A percentile compares a stretch with the other conserved stretches of the same genome.
Conservation (phyloP, 306 rosid genomes). For the Dalbergia cochinchinensis region DNA sequence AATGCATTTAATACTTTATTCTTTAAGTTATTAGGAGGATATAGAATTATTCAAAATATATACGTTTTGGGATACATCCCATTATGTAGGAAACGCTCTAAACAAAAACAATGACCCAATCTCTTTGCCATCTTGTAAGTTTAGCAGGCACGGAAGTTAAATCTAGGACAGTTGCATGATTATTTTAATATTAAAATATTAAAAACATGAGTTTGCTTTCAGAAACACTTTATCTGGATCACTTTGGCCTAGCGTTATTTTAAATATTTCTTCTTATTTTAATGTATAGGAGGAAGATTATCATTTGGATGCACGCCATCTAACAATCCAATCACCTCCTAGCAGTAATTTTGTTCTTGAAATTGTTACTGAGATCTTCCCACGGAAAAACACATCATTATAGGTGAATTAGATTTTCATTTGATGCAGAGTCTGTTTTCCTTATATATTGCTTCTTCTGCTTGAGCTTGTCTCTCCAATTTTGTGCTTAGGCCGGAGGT, state of each 20-base stretch:
- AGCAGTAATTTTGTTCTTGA: too few species aligned
- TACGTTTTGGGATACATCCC: too few species aligned
- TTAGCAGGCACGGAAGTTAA: slow-evolving; percentile 27
- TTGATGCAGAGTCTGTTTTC: too few species aligned
- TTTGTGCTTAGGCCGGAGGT: too few species aligned
- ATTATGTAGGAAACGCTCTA: neutral
- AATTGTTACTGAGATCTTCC: too few species aligned
- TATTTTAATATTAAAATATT: slow-evolving; percentile 7
- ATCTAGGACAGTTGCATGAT: neutral
- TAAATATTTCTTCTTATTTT: slow-evolving; percentile 17
- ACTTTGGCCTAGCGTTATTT: slow-evolving; percentile 32
- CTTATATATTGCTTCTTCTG: too few species aligned
- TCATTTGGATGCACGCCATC: slow-evolving; percentile 72
- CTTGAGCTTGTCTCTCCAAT: too few species aligned
- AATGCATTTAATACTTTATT: neutral
- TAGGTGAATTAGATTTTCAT: too few species aligned
- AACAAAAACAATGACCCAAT: slow-evolving; percentile 19
- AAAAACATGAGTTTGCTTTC: slow-evolving; percentile 30
- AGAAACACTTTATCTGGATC: slow-evolving; percentile 13
- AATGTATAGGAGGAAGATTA: slow-evolving; percentile 73
- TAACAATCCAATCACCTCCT: slow-evolving; percentile 78
- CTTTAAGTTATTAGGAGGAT: neutral
- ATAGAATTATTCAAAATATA: too few species aligned
- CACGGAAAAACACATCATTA: too few species aligned
- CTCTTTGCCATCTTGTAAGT: slow-evolving; percentile 31